Conservation (phyloP, 2,329 filamentous ascomycete genomes). For the Penicillium sumatraense region DNA sequence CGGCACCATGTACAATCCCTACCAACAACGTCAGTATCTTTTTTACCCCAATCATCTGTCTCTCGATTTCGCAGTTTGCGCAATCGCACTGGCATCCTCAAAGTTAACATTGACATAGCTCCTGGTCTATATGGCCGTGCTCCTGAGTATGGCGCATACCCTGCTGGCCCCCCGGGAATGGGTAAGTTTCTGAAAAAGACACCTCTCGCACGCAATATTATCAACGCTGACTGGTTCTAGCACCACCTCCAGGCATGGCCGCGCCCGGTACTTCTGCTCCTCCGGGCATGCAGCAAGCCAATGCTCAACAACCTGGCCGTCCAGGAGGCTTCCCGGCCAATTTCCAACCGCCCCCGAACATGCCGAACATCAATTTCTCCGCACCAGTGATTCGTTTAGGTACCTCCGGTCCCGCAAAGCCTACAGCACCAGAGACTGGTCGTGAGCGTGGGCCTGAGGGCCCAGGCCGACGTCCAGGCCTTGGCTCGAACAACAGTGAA, state of each 20-base stretch:
- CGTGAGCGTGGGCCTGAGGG: slow-evolving; percentile 50
- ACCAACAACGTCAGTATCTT: slow-evolving; percentile 42
- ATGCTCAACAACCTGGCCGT: slow-evolving; percentile 74
- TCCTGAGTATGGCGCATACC: slow-evolving; percentile 74
- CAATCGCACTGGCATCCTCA: not conserved
- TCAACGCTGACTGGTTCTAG: slow-evolving; percentile 47
- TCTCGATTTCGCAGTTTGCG: not conserved
- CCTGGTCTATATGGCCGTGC: slow-evolving; percentile 70
- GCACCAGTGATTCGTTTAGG: slow-evolving; percentile 94
- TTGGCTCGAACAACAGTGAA: slow-evolving; percentile 67
- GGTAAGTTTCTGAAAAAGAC: slow-evolving; percentile 58
- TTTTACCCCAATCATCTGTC: not conserved
- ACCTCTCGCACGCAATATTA: not conserved
- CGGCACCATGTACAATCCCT: slow-evolving; percentile 49
- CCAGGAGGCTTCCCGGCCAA: slow-evolving; percentile 78
- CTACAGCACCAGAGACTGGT: slow-evolving; percentile 50
- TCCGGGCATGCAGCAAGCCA: slow-evolving; percentile 77
- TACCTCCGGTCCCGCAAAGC: slow-evolving; percentile 70
- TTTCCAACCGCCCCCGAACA: slow-evolving; percentile 87
- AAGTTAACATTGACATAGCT: slow-evolving; percentile 33
- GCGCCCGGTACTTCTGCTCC: slow-evolving; percentile 78
- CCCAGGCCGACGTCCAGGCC: slow-evolving; percentile 57
- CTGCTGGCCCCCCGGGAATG: slow-evolving; percentile 78
- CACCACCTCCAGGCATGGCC: slow-evolving; percentile 78
- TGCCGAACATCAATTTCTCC: slow-evolving; percentile 98